Base-by-base conservation (phyloP, 1,284 basidiomycete genomes). In the Baeospora myosura region DNA sequence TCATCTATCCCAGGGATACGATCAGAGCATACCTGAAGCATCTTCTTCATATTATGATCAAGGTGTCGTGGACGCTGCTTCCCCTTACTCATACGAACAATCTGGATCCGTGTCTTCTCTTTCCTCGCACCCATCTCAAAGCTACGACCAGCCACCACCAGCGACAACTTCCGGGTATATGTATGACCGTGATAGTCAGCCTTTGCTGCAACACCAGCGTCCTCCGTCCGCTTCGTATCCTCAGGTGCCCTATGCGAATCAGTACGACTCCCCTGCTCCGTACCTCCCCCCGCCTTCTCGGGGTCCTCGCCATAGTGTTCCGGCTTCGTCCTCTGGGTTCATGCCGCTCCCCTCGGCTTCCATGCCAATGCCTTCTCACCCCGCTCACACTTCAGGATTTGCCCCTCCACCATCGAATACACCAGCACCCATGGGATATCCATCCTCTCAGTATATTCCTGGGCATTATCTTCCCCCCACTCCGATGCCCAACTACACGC, bases 251-350 rank as follows among this genome's bases (percentile, higher is more conserved):
- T 76, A 81, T 51, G 71, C 74, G 44, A 61, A 72, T 31, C 63
- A 65, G n/a, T 79, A 81, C 50, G 80, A 85, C 30, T 46, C 59
- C 23, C 55, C 65, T 18, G 47, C 59, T 16, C 49, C 62, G 49
- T 67, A 57, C 42, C 61, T 51, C 52, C 68, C 57, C 12, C 53
- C 62, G 10, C 57, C 65, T 43, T 58, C 53, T 39, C 69, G 71
- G 43, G 73, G 72, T 30, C 74, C 78, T n/a, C 67, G 83, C 41
- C 76, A 80, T 49, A 85, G 78, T 50, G 61, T 85, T 46, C 80
- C 83, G 14, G 55, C 74, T 1, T 63, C 76, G 12, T 76, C 81
- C 0, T 82, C 84, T 12, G 83, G 83, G n/a, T 87, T 85, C 51
- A 61, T 74, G 45, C 72, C 76, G 37, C 35, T 70, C 47, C 48